Percentiles rank a stretch among this genome's conserved stretches.
These are phyloP conservation scores for Ophioceras dolichostomum DNA, from an alignment of 2,329 filamentous ascomycete species.

Conservation along the genomic window DNA sequence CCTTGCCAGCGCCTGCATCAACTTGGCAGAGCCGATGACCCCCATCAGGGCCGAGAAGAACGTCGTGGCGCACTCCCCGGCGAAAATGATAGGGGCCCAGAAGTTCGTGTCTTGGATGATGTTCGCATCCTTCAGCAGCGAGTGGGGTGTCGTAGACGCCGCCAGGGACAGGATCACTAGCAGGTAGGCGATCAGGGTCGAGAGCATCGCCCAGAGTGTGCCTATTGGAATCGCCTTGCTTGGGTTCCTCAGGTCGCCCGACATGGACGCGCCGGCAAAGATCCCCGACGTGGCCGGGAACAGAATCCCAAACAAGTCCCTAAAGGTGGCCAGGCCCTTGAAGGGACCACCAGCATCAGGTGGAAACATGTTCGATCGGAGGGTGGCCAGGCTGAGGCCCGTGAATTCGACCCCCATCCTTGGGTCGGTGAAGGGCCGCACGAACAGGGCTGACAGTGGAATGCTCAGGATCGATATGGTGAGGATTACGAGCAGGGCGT, in stretches of 20 bases:
- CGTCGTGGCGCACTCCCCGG: conserved; percentile 71
- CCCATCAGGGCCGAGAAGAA: conserved; percentile 85
- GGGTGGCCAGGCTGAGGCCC: conserved; percentile 57
- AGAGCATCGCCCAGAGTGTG: conserved; percentile 64
- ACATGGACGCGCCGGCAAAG: conserved; percentile 75
- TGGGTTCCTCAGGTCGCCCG: conserved; percentile 70
- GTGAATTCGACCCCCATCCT: conserved; percentile 59
- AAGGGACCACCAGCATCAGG: conserved; percentile 43
- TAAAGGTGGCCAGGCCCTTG: conserved; percentile 55
- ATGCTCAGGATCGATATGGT: conserved; percentile 68
- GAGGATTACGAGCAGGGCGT: conserved; percentile 59
- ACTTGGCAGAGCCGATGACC: conserved; percentile 71
- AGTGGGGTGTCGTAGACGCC: conserved; percentile 59
- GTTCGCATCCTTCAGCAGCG: conserved; percentile 64
- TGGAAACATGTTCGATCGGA: conserved; percentile 64
- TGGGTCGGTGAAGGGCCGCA: conserved; percentile 53
- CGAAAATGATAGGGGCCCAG: conserved; percentile 60
- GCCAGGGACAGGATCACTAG: conserved; percentile 70
- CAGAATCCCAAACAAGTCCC: conserved; percentile 74
- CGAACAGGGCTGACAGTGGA: conserved; percentile 61
- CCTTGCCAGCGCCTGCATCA: conserved; percentile 70
- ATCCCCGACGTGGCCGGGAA: conserved; percentile 61
- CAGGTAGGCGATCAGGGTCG: conserved; percentile 67
- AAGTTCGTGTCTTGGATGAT: conserved; percentile 72
- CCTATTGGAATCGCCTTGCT: conserved; percentile 76